Evolutionary conservation across 768 basidiomycete species (phyloP).

Genomic region (Rhizopogon salebrosus): DNA sequence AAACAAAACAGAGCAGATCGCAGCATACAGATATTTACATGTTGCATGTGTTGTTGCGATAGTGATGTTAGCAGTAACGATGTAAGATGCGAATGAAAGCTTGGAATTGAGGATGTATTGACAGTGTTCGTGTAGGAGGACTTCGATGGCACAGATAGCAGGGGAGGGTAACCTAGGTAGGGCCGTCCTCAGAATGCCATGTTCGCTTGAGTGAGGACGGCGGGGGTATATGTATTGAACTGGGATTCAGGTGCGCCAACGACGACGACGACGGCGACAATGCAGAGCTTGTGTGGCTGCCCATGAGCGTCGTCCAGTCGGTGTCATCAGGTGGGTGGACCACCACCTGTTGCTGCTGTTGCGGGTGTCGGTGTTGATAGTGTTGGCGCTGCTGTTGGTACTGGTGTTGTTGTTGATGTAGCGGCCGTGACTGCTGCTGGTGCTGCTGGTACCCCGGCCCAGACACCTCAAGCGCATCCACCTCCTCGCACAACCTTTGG

Average conservation of each 20-base stretch:
- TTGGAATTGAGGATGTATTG: not conserved
- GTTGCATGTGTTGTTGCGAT: not conserved
- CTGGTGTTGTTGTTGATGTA: not conserved
- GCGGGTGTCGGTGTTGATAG: conserved; percentile 7
- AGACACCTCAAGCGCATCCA: conserved; percentile 33
- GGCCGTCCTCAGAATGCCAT: conserved; percentile 20
- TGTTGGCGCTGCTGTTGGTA: conserved; percentile 6
- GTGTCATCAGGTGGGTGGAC: not conserved
- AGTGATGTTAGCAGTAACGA: not conserved
- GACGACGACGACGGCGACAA: conserved; percentile 26
- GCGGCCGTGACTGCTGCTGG: not conserved
- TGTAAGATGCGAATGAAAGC: not conserved
- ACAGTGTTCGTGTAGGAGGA: not conserved
- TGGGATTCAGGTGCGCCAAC: conserved; percentile 16
- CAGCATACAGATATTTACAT: not conserved
- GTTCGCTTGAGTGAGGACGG: conserved; percentile 20
- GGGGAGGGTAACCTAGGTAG: not conserved
- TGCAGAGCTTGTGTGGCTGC: conserved; percentile 7
- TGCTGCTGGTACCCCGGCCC: not conserved
- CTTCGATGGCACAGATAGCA: not conserved
- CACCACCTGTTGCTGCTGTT: not conserved
- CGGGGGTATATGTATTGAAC: conserved; percentile 2
- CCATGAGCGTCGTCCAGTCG: not conserved
- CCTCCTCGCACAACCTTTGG: conserved; percentile 56
- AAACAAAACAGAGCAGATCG: not conserved